Evolutionary conservation across 1,284 basidiomycete genomes (phyloP).

Genomic region (Entoloma clypeatum): DNA sequence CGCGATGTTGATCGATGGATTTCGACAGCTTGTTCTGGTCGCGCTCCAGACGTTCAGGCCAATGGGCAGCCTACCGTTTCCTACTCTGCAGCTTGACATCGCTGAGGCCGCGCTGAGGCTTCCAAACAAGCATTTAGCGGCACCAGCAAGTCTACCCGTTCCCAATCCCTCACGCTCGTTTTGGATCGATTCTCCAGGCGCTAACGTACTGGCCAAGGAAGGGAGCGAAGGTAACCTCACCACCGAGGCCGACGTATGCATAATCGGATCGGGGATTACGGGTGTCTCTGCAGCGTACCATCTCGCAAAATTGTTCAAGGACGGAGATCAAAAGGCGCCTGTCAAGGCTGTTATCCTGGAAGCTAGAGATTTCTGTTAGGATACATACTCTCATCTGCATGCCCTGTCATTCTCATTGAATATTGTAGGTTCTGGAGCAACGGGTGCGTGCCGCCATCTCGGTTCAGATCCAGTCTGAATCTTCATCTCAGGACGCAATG

Average conservation of each 20-base stretch:
- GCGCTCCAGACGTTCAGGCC: not conserved
- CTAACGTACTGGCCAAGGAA: slow-evolving; percentile 59
- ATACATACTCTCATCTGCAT: not conserved
- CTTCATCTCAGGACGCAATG: slow-evolving; percentile 57
- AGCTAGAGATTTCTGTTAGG: slow-evolving; percentile 75
- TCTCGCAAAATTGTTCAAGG: slow-evolving; percentile 41
- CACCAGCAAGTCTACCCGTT: slow-evolving; percentile 40
- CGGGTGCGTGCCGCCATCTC: slow-evolving; percentile 41
- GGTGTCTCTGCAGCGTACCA: slow-evolving; percentile 72
- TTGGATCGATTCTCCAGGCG: slow-evolving; percentile 59
- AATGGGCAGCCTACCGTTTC: slow-evolving; percentile 4
- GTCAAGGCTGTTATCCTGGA: slow-evolving; percentile 61
- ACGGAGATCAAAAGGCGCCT: slow-evolving; percentile 17
- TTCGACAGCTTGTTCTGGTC: not conserved
- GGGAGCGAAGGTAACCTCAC: slow-evolving; percentile 60
- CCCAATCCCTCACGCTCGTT: slow-evolving; percentile 63
- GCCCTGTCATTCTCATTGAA: not conserved
- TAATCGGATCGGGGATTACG: slow-evolving; percentile 77
- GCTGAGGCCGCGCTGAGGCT: slow-evolving; percentile 14
- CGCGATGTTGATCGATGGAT: too few relatives aligned
- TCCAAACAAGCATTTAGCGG: slow-evolving; percentile 4
- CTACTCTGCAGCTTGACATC: slow-evolving; percentile 6
- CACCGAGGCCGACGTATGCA: slow-evolving; percentile 61
- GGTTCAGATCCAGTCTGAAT: not conserved
- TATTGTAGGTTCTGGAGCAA: slow-evolving; percentile 70